Conservation (phyloP, 805 yeast species). For the Zygoascus ofunaensis region DNA sequence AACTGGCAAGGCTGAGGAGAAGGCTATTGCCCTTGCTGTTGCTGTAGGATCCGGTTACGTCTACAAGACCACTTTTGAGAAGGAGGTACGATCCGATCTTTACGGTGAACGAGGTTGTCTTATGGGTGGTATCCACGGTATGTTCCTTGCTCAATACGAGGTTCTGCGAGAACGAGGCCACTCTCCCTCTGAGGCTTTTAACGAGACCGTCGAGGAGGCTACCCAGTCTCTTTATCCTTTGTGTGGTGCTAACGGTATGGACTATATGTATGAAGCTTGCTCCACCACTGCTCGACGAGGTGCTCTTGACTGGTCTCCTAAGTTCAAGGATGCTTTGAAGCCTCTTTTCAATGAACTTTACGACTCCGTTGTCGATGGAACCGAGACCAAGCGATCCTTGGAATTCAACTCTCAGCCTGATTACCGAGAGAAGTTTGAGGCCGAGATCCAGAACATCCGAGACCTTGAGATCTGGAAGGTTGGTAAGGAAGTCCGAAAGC, state of each 20-base stretch:
- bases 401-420: slow-evolving; percentile 98
- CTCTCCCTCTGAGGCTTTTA: slow-evolving; percentile 99
- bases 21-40: slow-evolving; percentile 95
- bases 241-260: slow-evolving; percentile 99
- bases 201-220: slow-evolving; percentile 99
- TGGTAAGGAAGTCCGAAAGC: slow-evolving; percentile 99
- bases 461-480: slow-evolving; percentile 99
- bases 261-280: slow-evolving; percentile 99
- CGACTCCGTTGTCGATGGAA: slow-evolving; percentile 89
- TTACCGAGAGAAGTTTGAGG: slow-evolving; percentile 94
- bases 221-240: slow-evolving; percentile 99
- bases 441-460: slow-evolving; percentile 88
- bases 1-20: slow-evolving; percentile 98
- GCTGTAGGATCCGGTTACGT: slow-evolving; percentile 99
- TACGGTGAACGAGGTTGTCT: slow-evolving; percentile 99
- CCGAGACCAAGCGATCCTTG: slow-evolving; percentile 96
- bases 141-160: slow-evolving; percentile 99
- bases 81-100: slow-evolving; percentile 97
- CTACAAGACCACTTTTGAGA: slow-evolving; percentile 98
- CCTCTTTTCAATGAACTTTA: slow-evolving; percentile 96
- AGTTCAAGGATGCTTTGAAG: slow-evolving; percentile 96
- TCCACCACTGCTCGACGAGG: slow-evolving; percentile 99
- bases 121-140: slow-evolving; percentile 99
- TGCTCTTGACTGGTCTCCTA: slow-evolving; percentile 99
- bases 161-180: slow-evolving; percentile 99